phyloP scores from a whole-genome alignment of 805 yeast species.

The Kuraishia floccosa region DNA sequence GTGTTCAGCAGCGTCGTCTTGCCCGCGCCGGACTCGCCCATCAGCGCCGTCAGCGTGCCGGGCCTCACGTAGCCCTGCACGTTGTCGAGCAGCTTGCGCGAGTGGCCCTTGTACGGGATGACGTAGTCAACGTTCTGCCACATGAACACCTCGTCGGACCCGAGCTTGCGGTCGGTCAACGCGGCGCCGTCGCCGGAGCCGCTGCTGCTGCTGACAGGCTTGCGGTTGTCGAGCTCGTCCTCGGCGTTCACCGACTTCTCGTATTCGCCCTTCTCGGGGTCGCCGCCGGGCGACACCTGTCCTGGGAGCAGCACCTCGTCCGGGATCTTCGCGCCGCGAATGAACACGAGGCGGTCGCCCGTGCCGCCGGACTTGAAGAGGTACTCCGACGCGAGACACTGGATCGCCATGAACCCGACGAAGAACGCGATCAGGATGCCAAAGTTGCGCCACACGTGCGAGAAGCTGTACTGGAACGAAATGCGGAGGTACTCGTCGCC shows the following conservation, averaged over 20 bases:
- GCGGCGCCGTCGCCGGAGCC: constrained; percentile 5
- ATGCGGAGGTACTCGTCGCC: constrained; percentile 37
- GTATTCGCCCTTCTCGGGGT: constrained; percentile 14
- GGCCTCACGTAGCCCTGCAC: constrained; percentile 36
- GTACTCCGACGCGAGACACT: constrained; percentile 15
- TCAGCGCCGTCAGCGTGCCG: constrained; percentile 46
- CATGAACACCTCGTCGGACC: constrained; percentile 36
- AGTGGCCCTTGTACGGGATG: constrained; percentile 33
- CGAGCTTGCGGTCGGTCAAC: constrained; percentile 11
- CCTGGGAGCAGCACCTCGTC: constrained; percentile 7
- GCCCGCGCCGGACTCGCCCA: constrained; percentile 62
- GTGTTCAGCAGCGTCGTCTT: constrained; percentile 47
- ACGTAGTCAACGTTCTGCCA: constrained; percentile 56
- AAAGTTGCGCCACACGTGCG: constrained; percentile 72
- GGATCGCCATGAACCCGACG: constrained; percentile 23
- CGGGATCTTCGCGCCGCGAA: constrained; percentile 25
- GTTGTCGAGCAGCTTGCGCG: constrained; percentile 28
- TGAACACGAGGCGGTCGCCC: constrained; percentile 24
- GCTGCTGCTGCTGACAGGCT: constrained; percentile 6
- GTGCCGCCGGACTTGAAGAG: constrained; percentile 12
- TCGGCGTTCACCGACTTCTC: constrained; percentile 14
- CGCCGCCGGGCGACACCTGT: constrained; percentile 15
- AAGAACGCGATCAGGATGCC: constrained; percentile 38
- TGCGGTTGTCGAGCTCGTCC: constrained; percentile 9
- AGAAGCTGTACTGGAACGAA: constrained; percentile 38